Evolutionary conservation across 257 asterid genomes (phyloP).

Genomic region (Solanum pimpinellifolium): DNA sequence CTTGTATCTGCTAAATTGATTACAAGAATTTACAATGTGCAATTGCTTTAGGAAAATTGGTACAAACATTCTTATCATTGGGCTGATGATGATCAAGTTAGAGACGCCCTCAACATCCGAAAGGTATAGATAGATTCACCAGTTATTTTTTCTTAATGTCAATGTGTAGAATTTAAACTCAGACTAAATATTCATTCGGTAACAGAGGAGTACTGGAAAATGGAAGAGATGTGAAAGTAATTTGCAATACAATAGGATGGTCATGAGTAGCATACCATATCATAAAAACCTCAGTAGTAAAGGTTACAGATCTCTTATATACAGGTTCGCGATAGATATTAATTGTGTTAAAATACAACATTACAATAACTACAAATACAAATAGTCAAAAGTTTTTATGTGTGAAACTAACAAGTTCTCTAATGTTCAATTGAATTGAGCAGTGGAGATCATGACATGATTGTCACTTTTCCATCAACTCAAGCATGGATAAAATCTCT

Average conservation of each 20-base stretch:
- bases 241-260: not conserved
- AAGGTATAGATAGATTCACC: not conserved
- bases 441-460: constrained; percentile 35
- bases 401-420: no score
- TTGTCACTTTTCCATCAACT: constrained; percentile 18
- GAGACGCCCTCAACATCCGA: constrained; percentile 1
- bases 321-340: not conserved
- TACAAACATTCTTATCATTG: not conserved
- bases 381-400: no score
- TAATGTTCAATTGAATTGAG: not conserved
- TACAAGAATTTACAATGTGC: not conserved
- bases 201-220: constrained; percentile 4
- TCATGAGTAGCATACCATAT: not conserved
- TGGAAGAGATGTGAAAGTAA: constrained; percentile 7
- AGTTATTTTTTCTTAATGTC: not conserved
- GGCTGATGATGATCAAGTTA: not conserved
- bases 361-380: no score
- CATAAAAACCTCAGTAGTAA: constrained; percentile 13
- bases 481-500: constrained; percentile 37
- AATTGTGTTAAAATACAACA: not conserved
- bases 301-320: constrained; percentile 8
- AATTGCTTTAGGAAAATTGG: not conserved
- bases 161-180: not conserved
- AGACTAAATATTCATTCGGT: not conserved
- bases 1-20: not conserved